phyloP scores from a whole-genome alignment of 768 basidiomycete species.

The Punctularia strigosozonata region DNA sequence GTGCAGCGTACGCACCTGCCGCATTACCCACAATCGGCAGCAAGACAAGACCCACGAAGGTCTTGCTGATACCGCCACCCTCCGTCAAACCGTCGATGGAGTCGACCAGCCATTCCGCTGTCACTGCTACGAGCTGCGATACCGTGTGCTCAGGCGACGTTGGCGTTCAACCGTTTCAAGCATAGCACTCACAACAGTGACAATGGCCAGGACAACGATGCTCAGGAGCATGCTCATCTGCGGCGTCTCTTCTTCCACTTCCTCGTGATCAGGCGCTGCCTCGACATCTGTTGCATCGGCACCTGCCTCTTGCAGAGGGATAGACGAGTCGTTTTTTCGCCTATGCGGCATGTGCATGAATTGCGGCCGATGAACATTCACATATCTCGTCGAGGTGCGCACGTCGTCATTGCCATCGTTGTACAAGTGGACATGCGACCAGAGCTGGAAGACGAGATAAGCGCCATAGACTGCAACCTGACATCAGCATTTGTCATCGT shows the following conservation, averaged over 20 bases:
- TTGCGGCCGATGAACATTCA: neutral
- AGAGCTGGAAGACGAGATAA: constrained; percentile 45
- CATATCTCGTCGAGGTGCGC: constrained; percentile 15
- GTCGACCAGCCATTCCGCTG: constrained; percentile 58
- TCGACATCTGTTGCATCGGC: constrained; percentile 5
- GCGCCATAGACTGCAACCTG: constrained; percentile 31
- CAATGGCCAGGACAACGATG: constrained; percentile 19
- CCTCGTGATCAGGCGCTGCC: constrained; percentile 11
- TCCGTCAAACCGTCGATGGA: constrained; percentile 69
- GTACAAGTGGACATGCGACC: constrained; percentile 44
- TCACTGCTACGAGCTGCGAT: constrained; percentile 33
- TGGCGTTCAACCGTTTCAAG: neutral
- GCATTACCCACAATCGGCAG: constrained; percentile 90
- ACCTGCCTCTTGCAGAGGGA: neutral
- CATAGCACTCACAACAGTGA: constrained; percentile 25
- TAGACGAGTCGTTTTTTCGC: neutral
- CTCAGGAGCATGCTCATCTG: constrained; percentile 22
- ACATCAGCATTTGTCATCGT: neutral
- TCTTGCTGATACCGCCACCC: constrained; percentile 45
- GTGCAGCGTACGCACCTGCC: constrained; percentile 34
- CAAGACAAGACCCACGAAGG: constrained; percentile 81
- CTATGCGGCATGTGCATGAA: neutral
- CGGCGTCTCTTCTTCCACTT: constrained; percentile 23
- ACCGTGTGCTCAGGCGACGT: neutral
- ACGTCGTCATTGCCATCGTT: constrained; percentile 18